Evolutionary conservation across 495 filamentous ascomycete species (phyloP).

Genomic region (Tuber brumale): DNA sequence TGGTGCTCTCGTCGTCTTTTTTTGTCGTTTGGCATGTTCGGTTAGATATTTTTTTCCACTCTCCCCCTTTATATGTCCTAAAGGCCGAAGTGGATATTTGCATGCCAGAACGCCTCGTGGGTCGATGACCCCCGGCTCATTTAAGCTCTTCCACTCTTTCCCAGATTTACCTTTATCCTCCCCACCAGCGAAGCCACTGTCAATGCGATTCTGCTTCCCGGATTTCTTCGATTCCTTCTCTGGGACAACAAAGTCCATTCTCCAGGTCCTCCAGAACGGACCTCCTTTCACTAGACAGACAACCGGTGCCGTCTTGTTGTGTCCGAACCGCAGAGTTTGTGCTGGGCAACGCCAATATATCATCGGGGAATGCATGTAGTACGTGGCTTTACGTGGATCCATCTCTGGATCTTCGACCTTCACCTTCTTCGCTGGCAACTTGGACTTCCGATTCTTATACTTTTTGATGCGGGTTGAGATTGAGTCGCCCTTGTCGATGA

Average conservation of each 20-base stretch:
- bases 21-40: conserved; percentile 15
- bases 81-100: conserved; percentile 25
- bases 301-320: conserved; percentile 23
- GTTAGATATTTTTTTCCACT: conserved; percentile 25
- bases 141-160: conserved; percentile 27
- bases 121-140: conserved; percentile 37
- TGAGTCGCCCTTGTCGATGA: background rate
- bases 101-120: conserved; percentile 31
- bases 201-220: conserved; percentile 10
- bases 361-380: conserved; percentile 27
- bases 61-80: conserved; percentile 16
- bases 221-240: conserved; percentile 13
- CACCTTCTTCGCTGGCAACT: conserved; percentile 11
- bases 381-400: conserved; percentile 30
- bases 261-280: conserved; percentile 37
- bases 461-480: background rate
- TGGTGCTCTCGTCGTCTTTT: conserved; percentile 6
- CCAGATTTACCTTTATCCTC: background rate
- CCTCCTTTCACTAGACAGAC: conserved; percentile 29
- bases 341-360: conserved; percentile 26
- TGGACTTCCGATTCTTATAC: background rate
- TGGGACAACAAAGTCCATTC: conserved; percentile 28
- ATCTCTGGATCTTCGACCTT: conserved; percentile 27
- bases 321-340: conserved; percentile 29
- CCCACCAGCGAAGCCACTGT: conserved; percentile 30